Conservation (phyloP, 2,329 filamentous ascomycete genomes). For the Hypoxylon rubiginosum region DNA sequence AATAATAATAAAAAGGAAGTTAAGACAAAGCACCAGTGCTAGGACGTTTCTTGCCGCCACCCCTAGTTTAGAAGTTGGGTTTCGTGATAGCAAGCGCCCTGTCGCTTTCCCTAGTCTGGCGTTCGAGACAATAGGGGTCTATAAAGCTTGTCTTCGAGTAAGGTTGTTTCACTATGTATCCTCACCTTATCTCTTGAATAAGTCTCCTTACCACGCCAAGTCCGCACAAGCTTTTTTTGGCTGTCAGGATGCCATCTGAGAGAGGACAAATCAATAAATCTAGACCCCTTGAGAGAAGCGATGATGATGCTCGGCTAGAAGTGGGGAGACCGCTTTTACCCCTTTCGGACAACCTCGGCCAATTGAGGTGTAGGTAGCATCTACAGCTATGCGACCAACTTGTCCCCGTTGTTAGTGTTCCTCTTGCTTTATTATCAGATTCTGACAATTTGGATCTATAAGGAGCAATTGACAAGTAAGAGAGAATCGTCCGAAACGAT, state of each 20-base stretch:
- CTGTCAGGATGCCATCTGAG: background rate
- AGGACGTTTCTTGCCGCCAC: background rate
- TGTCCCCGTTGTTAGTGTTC: background rate
- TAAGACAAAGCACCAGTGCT: background rate
- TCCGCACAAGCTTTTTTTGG: background rate
- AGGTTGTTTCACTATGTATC: conserved; percentile 2
- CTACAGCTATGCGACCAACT: background rate
- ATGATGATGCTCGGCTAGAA: background rate
- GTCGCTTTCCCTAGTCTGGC: conserved; percentile 7
- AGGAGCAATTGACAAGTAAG: background rate
- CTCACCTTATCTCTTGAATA: conserved; percentile 3
- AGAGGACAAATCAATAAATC: no score
- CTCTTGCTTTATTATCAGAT: background rate
- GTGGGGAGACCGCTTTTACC: background rate
- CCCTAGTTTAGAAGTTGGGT: background rate
- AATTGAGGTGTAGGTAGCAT: background rate
- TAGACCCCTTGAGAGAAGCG: background rate
- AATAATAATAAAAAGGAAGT: conserved; percentile 1
- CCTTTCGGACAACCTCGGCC: conserved; percentile 6
- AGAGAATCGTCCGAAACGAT: conserved; percentile 24
- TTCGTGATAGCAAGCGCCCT: background rate
- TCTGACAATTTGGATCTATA: background rate
- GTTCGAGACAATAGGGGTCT: conserved; percentile 5
- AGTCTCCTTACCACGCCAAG: background rate
- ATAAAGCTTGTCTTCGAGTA: conserved; percentile 11